phyloP scores from a whole-genome alignment of 2,329 filamentous ascomycete genomes.

The Fusarium compactum region DNA sequence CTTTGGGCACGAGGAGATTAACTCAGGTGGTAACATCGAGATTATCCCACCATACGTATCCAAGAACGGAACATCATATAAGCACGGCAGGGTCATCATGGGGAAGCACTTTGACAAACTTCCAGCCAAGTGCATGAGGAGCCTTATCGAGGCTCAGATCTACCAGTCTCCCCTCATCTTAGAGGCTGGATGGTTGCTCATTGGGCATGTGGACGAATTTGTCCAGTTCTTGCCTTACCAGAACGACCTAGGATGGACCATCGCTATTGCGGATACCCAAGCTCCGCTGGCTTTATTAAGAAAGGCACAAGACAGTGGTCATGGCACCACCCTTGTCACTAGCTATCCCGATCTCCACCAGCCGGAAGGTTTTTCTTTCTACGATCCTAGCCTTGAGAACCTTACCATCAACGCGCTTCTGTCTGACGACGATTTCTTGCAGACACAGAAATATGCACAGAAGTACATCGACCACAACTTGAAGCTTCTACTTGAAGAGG shows the following conservation, averaged over 20 bases:
- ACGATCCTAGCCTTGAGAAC: conserved; percentile 6
- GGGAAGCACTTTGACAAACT: conserved; percentile 38
- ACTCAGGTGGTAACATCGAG: conserved; percentile 28
- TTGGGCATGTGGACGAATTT: conserved; percentile 48
- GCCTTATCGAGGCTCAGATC: too few species aligned
- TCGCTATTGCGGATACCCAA: conserved; percentile 41
- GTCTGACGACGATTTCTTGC: conserved; percentile 18
- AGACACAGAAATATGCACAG: conserved; percentile 8
- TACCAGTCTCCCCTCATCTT: too few species aligned
- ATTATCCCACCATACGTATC: conserved; percentile 18
- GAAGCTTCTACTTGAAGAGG: conserved; percentile 38
- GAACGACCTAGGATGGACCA: conserved; percentile 44
- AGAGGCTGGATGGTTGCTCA: conserved; percentile 41
- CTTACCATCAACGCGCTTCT: conserved; percentile 25
- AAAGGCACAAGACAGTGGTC: conserved; percentile 37
- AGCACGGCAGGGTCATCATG: background rate
- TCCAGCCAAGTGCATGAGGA: too few species aligned
- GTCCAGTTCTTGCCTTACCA: conserved; percentile 10
- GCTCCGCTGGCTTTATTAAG: conserved; percentile 45
- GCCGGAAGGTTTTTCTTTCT: background rate
- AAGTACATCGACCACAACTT: conserved; percentile 38
- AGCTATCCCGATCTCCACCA: conserved; percentile 9
- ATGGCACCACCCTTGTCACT: conserved; percentile 35
- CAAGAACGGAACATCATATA: background rate
- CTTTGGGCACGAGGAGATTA: conserved; percentile 14